Base-by-base conservation (phyloP, 2,329 filamentous ascomycete species). In the Botryotinia globosa region DNA sequence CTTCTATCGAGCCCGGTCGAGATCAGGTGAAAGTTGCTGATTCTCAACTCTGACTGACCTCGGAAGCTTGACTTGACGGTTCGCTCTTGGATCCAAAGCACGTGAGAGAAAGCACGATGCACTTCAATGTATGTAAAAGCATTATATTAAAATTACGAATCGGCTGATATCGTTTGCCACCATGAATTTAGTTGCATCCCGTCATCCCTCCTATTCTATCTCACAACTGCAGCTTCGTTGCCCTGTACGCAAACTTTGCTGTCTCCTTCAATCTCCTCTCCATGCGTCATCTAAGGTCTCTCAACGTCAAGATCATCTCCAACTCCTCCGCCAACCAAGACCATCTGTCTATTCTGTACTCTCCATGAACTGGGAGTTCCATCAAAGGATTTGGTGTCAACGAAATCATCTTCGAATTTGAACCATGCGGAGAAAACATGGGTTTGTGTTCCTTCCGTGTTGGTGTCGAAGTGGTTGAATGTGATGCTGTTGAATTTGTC, bases 321-420 rank as follows among this genome's bases (percentile, higher is more conserved):
- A 37, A 69, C 39, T 9, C 59, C 10, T 3, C 69, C 58, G 4
- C 69, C 69, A 8, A 66, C 32, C 48, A 67, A 48, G 5, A 29
- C 22, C 22, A 45, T 39, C 51, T 71, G 69, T 45, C 69, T 66
- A 18, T 58, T 34, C 62, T 67, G 65, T 18, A 71, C 69, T 22
- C 62, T 66, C 69, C 69, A 71, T 22, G 61, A 58, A 18, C 69
- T 71, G 9, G 56, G 39, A 58, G 39, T 67, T 22, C 62, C 45
- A 37, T 58, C 62, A 12, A 58, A 67, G 5, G 56, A 61, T 39
- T 51, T 25, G 3, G 69, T 71, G 48, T 71, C 61, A 34, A 71
- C 39, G 29, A 48, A 71, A 29, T 66, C 34, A 67, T 71, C 69
- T 16, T n/a, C 48, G 39, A 45, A 71, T 37, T 45, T 71, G 14